Evolutionary conservation across 176 grass and related monocot genomes (phyloP), one percentile per base, ranked within the genome.

Genomic region (Aegilops longissima): DNA sequence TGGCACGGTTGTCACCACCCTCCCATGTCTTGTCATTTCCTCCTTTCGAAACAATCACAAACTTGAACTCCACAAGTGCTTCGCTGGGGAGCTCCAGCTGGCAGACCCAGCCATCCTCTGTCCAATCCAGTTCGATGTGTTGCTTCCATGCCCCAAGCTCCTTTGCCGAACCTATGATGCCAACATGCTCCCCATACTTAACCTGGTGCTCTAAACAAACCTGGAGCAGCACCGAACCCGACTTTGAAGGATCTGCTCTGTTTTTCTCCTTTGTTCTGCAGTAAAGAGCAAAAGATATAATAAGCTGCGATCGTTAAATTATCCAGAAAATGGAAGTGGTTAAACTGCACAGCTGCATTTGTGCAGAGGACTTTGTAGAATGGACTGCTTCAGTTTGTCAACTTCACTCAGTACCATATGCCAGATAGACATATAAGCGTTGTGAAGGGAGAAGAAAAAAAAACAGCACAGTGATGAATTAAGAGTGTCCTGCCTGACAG

Each of bases 131-230:
- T 82, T 87, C 83, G 47, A 94, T 79, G 31, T 84, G 90, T 25
- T 86, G 86, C 80, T 89, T 83, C 96, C 96, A 98, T 68, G 83
- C 92, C 38, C 96, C 96, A 11, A 98, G 84, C 84, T 95, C 92
- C 87, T 94, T 82, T 40, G 59, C 4, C 12, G 96, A 95, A 44
- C 96, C 96, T 40, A 92, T 78, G 21, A 98, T 84, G 31, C 90
- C 91, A 80, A 95, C 84, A 69, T 98, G 96, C 91, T 98, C 84
- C 6, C 96, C 96, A 85, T 92, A 98, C 90, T 89, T 75, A 38
- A 98, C 96, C 80, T 98, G 93, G 86, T 98, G 93, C 34, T 92
- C 77, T 79, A 98, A 74, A 51, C 59, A 91, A 81, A 95, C 52
- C 23, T 23, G 85, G 17, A 98, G 75, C 47, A 59, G 81, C 66